Evolutionary conservation across 768 basidiomycete species (phyloP).

Genomic region (Lactarius tabidus): DNA sequence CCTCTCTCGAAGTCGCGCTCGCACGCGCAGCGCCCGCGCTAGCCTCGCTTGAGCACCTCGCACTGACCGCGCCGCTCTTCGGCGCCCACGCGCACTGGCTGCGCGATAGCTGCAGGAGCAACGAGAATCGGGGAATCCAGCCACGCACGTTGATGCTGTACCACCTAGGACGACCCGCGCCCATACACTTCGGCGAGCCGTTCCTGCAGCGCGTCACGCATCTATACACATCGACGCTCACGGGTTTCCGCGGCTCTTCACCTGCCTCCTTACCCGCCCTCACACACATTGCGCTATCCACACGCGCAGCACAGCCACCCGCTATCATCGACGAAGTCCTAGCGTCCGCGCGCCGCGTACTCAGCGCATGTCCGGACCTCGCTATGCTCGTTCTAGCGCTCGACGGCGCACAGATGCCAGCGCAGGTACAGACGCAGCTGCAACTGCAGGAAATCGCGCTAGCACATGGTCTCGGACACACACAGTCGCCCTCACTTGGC

Average conservation of each 20-base stretch:
- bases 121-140: not conserved
- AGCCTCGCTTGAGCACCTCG: constrained; percentile 17
- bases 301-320: constrained; percentile 17
- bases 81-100: constrained; percentile 27
- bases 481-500: not conserved
- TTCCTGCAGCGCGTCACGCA: constrained; percentile 21
- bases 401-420: constrained; percentile 1
- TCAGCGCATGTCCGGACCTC: constrained; percentile 16
- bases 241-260: constrained; percentile 22
- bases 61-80: constrained; percentile 24
- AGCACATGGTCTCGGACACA: not conserved
- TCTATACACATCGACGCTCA: constrained; percentile 24
- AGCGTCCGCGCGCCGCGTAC: constrained; percentile 1
- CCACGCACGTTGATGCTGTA: constrained; percentile 26
- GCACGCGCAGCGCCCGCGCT: constrained; percentile 20
- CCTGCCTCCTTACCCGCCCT: constrained; percentile 16
- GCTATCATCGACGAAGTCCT: constrained; percentile 9
- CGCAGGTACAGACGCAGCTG: not conserved
- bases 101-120: constrained; percentile 2
- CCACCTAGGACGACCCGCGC: constrained; percentile 23
- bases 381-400: constrained; percentile 23
- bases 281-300: constrained; percentile 22
- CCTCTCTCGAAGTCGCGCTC: constrained; percentile 23
- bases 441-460: not conserved
- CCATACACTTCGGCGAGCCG: constrained; percentile 22